phyloP scores from a whole-genome alignment of 345 rosid species.

The Eucalyptus viminalis region DNA sequence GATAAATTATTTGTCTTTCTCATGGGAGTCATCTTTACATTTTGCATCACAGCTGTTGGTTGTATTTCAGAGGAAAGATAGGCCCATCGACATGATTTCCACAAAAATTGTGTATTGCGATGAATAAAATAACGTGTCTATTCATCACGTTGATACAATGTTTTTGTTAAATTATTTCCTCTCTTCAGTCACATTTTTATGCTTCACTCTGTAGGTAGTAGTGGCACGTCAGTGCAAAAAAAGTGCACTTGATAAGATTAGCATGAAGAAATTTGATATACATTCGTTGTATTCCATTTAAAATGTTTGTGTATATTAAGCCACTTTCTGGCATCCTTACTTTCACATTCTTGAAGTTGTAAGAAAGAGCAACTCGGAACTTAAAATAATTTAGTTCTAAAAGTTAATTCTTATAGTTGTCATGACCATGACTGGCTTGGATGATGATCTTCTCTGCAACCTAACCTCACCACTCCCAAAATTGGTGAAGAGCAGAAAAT shows the following conservation, averaged over 20 bases:
- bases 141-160: neutral
- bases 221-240: neutral
- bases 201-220: neutral
- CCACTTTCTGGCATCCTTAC: neutral
- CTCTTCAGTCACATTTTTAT: neutral
- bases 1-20: neutral
- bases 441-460: neutral
- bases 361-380: neutral
- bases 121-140: neutral
- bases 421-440: neutral
- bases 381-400: neutral
- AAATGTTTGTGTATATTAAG: neutral
- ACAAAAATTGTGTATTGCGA: neutral
- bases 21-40: neutral
- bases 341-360: neutral
- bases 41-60: neutral
- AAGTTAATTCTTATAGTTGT: neutral
- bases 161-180: neutral
- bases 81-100: neutral
- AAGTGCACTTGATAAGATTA: neutral
- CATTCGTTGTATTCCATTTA: neutral
- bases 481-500: neutral
- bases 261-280: neutral
- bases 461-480: neutral
- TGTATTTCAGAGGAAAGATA: neutral